phyloP scores from a whole-genome alignment of 2,329 filamentous ascomycete genomes.

The Colletotrichum echinochloae region DNA sequence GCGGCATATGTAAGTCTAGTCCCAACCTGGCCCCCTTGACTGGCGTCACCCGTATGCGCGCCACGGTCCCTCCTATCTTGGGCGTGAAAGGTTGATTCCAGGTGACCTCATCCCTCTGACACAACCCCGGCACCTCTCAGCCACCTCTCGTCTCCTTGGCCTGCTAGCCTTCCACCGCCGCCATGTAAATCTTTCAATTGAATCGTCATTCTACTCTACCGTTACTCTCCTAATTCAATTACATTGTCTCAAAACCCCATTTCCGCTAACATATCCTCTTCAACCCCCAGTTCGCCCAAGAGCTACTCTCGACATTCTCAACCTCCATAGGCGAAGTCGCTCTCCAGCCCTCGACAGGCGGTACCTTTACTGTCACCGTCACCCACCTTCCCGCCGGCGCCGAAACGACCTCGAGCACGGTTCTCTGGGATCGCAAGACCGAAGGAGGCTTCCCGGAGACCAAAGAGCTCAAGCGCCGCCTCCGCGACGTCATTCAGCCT shows the following conservation, averaged over 20 bases:
- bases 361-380: conserved; percentile 83
- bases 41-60: not conserved
- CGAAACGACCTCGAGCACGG: conserved; percentile 56
- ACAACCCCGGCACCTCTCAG: conserved; percentile 3
- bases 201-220: not conserved
- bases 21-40: not conserved
- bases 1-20: conserved; percentile 80
- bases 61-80: not conserved
- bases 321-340: conserved; percentile 87
- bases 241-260: not conserved
- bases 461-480: conserved; percentile 87
- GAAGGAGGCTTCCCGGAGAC: conserved; percentile 95
- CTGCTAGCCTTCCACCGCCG: not conserved
- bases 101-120: conserved; percentile 29
- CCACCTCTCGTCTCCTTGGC: conserved; percentile 13
- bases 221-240: not conserved
- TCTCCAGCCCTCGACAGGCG: conserved; percentile 86
- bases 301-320: conserved; percentile 92
- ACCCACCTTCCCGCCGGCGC: conserved; percentile 45
- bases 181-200: too few species aligned
- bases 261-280: conserved; percentile 25
- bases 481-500: conserved; percentile 87
- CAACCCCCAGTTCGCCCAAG: conserved; percentile 83
- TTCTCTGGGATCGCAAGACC: conserved; percentile 88
- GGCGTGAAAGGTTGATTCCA: not conserved